Evolutionary conservation across 805 yeast genomes (phyloP), one percentile per base, ranked within the genome.

Genomic region (Candida adriatica): DNA sequence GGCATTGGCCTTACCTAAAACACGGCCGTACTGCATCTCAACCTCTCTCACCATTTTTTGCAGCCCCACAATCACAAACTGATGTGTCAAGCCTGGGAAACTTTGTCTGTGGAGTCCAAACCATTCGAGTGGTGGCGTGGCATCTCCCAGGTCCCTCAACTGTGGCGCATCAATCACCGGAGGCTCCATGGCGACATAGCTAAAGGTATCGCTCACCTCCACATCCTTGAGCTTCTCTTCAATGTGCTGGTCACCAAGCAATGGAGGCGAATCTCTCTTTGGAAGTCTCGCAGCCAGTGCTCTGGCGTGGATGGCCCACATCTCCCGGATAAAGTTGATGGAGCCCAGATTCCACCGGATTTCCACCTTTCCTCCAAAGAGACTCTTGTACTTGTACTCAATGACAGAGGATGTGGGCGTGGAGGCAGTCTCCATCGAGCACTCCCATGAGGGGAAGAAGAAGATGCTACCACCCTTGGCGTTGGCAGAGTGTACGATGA

Each of bases 121-220:
- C 98, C 98, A 92, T 53, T 92, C 98, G 36, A 92, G 60, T 2
- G 98, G 98, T 1, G 98, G 98, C 0, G 98, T 92, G 1, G 96
- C 97, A 58, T 81, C 88, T 16, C 98, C 97, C 47, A 92, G 66
- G 49, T 92, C 97, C 48, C 76, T 77, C 48, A 92, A 63, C 44
- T 80, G 90, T 2, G 97, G 97, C 13, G 92, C 83, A 39, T 83
- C 94, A 22, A 92, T 86, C 6, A 73, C 64, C 0, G 96, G 95
- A 8, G 81, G 82, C 22, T 69, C 75, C 8, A 83, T 49, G 0
- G 97, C 73, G 19, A 65, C 46, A 45, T 86, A 86, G 0, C 53
- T 53, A 46, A 68, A 84, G 25, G 59, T 60, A 22, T 61, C 55
- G 33, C 68, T 73, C 15, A 65, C 50, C 33, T 65, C 73, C 16